phyloP scores from a whole-genome alignment of 2,329 filamentous ascomycete genomes.

The Aspergillus udagawae region DNA sequence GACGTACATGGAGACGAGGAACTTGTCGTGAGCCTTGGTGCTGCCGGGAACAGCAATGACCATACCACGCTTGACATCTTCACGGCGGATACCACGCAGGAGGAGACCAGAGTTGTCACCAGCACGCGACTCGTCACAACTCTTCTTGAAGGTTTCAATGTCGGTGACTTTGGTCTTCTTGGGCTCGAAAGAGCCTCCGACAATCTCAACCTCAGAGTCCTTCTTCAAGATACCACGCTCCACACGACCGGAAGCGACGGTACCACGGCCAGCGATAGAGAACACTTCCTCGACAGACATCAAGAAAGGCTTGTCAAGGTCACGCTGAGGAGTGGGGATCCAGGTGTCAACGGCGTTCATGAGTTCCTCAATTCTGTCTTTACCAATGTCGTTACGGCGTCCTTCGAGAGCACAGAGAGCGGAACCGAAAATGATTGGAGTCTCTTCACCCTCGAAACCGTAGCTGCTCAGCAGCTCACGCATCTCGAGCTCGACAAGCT shows the following conservation, averaged over 20 bases:
- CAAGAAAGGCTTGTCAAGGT: constrained; percentile 96
- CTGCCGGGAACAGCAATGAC: constrained; percentile 79
- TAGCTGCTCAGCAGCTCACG: constrained; percentile 89
- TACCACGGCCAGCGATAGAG: constrained; percentile 89
- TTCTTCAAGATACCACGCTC: constrained; percentile 93
- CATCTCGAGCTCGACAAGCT: constrained; percentile 99
- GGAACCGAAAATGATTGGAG: constrained; percentile 94
- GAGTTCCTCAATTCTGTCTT: constrained; percentile 84
- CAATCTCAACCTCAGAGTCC: constrained; percentile 89
- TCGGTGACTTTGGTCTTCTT: constrained; percentile 99
- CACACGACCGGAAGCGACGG: constrained; percentile 93
- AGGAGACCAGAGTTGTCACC: constrained; percentile 98
- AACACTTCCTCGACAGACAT: constrained; percentile 97
- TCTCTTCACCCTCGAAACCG: constrained; percentile 97
- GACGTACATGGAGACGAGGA: constrained; percentile 94
- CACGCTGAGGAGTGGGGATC: constrained; percentile 93
- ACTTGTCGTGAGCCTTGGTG: constrained; percentile 83
- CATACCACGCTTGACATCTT: constrained; percentile 94
- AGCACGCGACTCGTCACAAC: constrained; percentile 90
- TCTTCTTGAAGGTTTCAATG: constrained; percentile 99
- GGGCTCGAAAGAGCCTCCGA: constrained; percentile 74
- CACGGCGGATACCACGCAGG: constrained; percentile 90
- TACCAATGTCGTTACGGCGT: constrained; percentile 81
- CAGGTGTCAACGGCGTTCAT: constrained; percentile 85
- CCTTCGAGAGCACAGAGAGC: constrained; percentile 90